Evolutionary conservation across 148 eudicot species (phyloP).

Genomic region (Cornus florida): DNA sequence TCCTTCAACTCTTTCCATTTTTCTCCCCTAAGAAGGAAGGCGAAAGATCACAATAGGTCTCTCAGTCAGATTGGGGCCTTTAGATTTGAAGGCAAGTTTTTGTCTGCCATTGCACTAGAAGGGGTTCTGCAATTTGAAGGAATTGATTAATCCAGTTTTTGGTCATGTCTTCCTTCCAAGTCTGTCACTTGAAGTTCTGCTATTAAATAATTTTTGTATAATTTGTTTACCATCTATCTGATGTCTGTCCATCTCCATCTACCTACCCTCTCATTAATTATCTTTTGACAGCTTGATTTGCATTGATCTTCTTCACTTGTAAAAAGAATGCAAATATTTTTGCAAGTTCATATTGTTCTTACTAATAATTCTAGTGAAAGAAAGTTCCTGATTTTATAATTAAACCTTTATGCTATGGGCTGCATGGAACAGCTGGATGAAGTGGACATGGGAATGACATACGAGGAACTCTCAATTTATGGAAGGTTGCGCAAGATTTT

Average conservation of each 20-base stretch:
- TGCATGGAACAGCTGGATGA: conserved; percentile 71
- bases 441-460: conserved; percentile 99
- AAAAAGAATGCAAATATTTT: neutral
- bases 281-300: neutral
- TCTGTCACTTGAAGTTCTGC: neutral
- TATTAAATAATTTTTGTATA: neutral
- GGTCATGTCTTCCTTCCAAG: neutral
- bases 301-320: neutral
- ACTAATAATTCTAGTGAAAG: neutral
- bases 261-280: neutral
- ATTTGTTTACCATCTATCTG: no score
- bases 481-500: conserved; percentile 93
- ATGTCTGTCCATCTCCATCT: neutral
- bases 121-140: no score
- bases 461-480: conserved; percentile 89
- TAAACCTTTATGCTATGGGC: neutral
- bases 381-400: neutral
- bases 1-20: no score
- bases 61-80: neutral
- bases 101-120: no score
- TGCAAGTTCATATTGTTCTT: neutral
- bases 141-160: no score
- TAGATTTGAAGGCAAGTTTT: no score
- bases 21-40: neutral
- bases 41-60: neutral